These are phyloP conservation scores for Naganishia friedmannii DNA, from an alignment of 768 basidiomycete species.

Conservation along the genomic window DNA sequence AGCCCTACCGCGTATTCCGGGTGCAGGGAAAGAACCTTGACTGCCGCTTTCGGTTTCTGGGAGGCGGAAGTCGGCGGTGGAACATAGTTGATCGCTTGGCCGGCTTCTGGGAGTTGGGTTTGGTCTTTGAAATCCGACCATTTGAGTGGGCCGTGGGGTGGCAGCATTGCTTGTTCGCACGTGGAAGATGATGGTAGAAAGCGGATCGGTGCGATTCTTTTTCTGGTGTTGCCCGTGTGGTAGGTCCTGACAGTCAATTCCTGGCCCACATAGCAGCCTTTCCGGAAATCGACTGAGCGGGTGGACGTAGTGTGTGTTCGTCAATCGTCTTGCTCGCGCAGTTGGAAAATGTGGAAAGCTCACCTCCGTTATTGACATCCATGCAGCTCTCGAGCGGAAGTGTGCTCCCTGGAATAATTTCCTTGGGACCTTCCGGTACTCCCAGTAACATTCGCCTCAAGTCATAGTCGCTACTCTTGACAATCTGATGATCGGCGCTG, in stretches of 20 bases:
- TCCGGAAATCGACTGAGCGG: slow-evolving; percentile 79
- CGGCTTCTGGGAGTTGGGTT: slow-evolving; percentile 32
- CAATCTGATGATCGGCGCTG: slow-evolving; percentile 25
- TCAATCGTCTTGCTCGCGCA: no score
- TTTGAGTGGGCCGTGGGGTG: slow-evolving; percentile 32
- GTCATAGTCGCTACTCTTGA: slow-evolving; percentile 56
- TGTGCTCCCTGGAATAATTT: slow-evolving; percentile 71
- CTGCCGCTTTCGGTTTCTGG: slow-evolving; percentile 69
- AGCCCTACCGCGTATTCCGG: slow-evolving; percentile 61
- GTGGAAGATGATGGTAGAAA: slow-evolving; percentile 50
- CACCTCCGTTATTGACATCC: slow-evolving; percentile 90
- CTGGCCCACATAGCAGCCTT: slow-evolving; percentile 98
- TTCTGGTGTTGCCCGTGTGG: slow-evolving; percentile 85
- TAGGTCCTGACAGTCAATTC: slow-evolving; percentile 95
- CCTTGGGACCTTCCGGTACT: slow-evolving; percentile 78
- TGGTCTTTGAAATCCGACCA: slow-evolving; percentile 37
- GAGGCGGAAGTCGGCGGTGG: slow-evolving; percentile 29
- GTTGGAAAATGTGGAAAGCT: no score
- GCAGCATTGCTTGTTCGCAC: background rate
- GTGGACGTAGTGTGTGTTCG: background rate
- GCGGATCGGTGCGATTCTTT: slow-evolving; percentile 79
- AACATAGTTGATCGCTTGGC: slow-evolving; percentile 32
- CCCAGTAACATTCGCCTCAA: slow-evolving; percentile 76
- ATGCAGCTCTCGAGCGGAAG: slow-evolving; percentile 94
- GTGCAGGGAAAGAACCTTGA: slow-evolving; percentile 62